phyloP scores from a whole-genome alignment of 2,329 filamentous ascomycete species.

The Xylariaceae sp. region DNA sequence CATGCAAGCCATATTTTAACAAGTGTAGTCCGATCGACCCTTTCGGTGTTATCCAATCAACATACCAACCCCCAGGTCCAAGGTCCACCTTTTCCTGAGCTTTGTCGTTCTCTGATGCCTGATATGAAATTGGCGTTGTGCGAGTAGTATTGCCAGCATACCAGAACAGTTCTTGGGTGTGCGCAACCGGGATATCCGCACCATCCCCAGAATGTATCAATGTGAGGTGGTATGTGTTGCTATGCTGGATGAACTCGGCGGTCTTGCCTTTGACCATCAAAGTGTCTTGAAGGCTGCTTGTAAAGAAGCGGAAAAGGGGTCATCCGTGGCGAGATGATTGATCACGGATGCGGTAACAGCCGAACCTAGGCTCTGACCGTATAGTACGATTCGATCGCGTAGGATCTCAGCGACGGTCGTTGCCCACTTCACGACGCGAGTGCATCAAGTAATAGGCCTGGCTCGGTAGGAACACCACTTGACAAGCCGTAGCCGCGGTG shows the following conservation, averaged over 20 bases:
- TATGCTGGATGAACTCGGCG: constrained; percentile 47
- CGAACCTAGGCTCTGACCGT: constrained; percentile 65
- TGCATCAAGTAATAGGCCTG: constrained; percentile 60
- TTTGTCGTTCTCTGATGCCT: constrained; percentile 54
- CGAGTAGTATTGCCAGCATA: constrained; percentile 58
- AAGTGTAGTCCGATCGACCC: constrained; percentile 61
- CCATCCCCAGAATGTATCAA: constrained; percentile 60
- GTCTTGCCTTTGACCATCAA: constrained; percentile 58
- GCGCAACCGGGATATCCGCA: constrained; percentile 55
- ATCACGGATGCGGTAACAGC: constrained; percentile 44
- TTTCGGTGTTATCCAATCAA: constrained; percentile 52
- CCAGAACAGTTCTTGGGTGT: constrained; percentile 59
- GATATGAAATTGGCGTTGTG: constrained; percentile 44
- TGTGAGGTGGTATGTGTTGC: constrained; percentile 49
- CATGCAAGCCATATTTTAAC: constrained; percentile 61
- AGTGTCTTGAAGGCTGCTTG: too few relatives aligned
- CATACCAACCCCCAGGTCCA: constrained; percentile 56
- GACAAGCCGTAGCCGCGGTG: constrained; percentile 66
- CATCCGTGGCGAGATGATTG: constrained; percentile 48
- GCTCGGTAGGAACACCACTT: constrained; percentile 59
- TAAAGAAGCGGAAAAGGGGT: constrained; percentile 62
- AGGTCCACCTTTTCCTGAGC: constrained; percentile 44
- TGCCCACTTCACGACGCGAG: constrained; percentile 60
- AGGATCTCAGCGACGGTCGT: constrained; percentile 57
- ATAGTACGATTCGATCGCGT: constrained; percentile 61